A percentile compares a stretch with the other conserved stretches of the same genome.
Conservation (phyloP, 257 asterid species). For the Solanum piurae region DNA sequence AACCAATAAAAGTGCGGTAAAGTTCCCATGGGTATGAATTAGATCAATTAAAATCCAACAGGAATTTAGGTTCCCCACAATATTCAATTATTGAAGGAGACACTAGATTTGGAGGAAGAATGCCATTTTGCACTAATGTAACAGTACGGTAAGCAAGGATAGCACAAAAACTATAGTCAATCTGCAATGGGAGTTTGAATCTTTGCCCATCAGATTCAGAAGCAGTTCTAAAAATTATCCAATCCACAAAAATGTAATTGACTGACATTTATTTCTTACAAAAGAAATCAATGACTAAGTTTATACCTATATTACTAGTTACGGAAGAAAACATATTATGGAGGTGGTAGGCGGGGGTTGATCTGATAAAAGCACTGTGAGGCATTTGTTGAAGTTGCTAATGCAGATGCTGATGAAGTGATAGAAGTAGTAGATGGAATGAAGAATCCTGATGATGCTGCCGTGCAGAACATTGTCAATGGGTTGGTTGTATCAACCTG, state of each 20-base stretch:
- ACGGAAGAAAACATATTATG: not conserved
- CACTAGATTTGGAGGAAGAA: not conserved
- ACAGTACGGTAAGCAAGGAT: not conserved
- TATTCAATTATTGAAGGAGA: not conserved
- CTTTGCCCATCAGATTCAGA: not conserved
- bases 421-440: constrained; percentile 20
- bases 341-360: constrained; percentile 24
- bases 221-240: not conserved
- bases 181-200: not conserved
- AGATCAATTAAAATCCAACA: not conserved
- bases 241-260: not conserved
- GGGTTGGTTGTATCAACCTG: constrained; percentile 17
- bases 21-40: not conserved
- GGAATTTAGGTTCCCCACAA: constrained; percentile 7
- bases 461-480: constrained; percentile 21
- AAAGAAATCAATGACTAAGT: not conserved
- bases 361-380: constrained; percentile 20
- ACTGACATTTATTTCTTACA: not conserved
- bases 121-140: not conserved
- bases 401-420: constrained; percentile 7
- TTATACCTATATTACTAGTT: not conserved
- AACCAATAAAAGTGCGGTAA: not conserved
- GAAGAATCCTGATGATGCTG: constrained; percentile 98
- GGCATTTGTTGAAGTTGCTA: constrained; percentile 10
- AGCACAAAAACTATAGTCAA: not conserved